Percentiles rank a stretch among this genome's conserved stretches.
These are phyloP conservation scores for Paecilomyces sp. DNA, from an alignment of 2,329 filamentous ascomycete genomes.

Conservation along the genomic window DNA sequence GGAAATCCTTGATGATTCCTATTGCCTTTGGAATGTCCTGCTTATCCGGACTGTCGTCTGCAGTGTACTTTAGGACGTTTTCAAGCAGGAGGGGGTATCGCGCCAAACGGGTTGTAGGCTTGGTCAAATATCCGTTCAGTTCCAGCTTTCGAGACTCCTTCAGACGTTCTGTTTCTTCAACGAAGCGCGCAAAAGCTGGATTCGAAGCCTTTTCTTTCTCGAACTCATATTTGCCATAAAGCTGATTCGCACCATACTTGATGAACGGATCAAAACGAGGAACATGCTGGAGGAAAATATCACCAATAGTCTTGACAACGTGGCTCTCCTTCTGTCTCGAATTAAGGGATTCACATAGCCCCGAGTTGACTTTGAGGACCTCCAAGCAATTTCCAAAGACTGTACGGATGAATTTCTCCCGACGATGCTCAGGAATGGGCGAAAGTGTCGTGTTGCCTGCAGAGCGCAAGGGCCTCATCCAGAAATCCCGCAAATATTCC, in stretches of 20 bases:
- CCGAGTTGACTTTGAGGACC: slow-evolving; percentile 84
- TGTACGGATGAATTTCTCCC: slow-evolving; percentile 84
- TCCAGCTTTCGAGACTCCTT: slow-evolving; percentile 97
- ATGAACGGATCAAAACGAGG: slow-evolving; percentile 95
- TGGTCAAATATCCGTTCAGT: slow-evolving; percentile 94
- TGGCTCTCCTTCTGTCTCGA: slow-evolving; percentile 83
- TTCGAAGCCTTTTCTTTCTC: slow-evolving; percentile 91
- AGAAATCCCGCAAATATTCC: slow-evolving; percentile 96
- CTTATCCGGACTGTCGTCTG: slow-evolving; percentile 81
- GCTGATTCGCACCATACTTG: slow-evolving; percentile 87
- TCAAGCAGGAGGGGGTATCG: slow-evolving; percentile 89
- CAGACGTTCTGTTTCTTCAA: slow-evolving; percentile 90
- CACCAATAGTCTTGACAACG: slow-evolving; percentile 81
- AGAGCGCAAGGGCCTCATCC: slow-evolving; percentile 85
- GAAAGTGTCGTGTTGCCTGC: slow-evolving; percentile 59
- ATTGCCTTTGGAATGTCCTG: slow-evolving; percentile 88
- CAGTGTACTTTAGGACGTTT: slow-evolving; percentile 84
- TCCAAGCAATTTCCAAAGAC: slow-evolving; percentile 97
- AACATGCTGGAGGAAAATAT: slow-evolving; percentile 89
- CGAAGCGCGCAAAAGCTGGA: slow-evolving; percentile 76
- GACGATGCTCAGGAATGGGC: slow-evolving; percentile 78
- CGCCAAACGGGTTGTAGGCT: slow-evolving; percentile 90
- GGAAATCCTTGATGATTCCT: slow-evolving; percentile 74
- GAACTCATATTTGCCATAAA: slow-evolving; percentile 96
- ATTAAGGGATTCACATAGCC: slow-evolving; percentile 81